These are phyloP conservation scores for Oryza rufipogon DNA, from an alignment of 176 grass and related monocot species.

Conservation along the genomic window DNA sequence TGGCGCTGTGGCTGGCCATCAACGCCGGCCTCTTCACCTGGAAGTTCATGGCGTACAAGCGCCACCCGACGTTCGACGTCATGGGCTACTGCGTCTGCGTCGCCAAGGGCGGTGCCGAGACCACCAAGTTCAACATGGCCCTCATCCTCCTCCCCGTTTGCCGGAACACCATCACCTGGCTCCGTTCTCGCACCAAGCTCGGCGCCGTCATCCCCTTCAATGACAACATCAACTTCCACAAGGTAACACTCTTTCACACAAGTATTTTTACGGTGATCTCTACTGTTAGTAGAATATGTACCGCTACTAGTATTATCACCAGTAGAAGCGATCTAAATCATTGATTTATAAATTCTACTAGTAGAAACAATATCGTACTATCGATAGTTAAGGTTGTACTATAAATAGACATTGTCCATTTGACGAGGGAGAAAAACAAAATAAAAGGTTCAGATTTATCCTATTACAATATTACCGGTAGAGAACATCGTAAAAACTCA, in stretches of 20 bases:
- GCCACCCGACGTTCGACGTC: slow-evolving; percentile 52
- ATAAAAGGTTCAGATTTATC: no score
- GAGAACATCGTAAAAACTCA: not conserved
- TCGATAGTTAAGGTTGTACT: no score
- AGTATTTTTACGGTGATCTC: not conserved
- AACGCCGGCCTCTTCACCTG: slow-evolving; percentile 70
- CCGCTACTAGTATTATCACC: no score
- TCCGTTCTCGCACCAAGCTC: slow-evolving; percentile 52
- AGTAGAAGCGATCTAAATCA: not conserved
- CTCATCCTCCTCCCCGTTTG: slow-evolving; percentile 71
- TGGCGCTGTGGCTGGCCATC: slow-evolving; percentile 75
- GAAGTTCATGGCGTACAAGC: slow-evolving; percentile 64
- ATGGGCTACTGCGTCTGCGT: slow-evolving; percentile 77
- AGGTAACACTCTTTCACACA: slow-evolving; percentile 27
- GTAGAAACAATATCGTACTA: not conserved
- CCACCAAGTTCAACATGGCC: slow-evolving; percentile 80
- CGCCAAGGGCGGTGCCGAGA: slow-evolving; percentile 79
- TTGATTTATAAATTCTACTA: not conserved
- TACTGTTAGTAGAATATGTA: no score
- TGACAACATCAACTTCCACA: slow-evolving; percentile 89
- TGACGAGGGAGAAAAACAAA: no score
- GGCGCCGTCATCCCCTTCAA: slow-evolving; percentile 60
- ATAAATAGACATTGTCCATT: not conserved
- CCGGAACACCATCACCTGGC: slow-evolving; percentile 77
- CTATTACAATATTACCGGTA: not conserved